Evolutionary conservation across 1,284 basidiomycete species (phyloP).

Genomic region (Ceratobasidium sp.): DNA sequence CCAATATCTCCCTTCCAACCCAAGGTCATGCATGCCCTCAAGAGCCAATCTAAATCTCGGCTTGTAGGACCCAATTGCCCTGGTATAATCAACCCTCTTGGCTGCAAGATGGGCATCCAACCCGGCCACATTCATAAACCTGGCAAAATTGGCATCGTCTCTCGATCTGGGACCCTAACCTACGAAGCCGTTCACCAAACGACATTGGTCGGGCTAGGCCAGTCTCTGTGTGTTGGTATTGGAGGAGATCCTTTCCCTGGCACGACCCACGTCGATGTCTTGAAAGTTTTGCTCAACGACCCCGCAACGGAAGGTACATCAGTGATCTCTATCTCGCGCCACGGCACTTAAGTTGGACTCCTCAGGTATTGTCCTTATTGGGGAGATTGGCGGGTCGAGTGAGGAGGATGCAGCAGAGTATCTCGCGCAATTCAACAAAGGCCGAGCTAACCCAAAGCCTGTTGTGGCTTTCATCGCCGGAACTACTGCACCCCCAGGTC

Average conservation of each 20-base stretch:
- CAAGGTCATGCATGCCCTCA: conserved; percentile 93
- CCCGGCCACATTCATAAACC: conserved; percentile 98
- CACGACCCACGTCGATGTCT: conserved; percentile 94
- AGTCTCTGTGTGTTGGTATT: conserved; percentile 97
- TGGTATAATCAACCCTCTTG: conserved; percentile 95
- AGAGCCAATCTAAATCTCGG: conserved; percentile 93
- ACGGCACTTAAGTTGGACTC: neutral
- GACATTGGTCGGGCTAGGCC: conserved; percentile 94
- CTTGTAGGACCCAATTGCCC: conserved; percentile 99
- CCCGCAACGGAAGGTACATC: conserved; percentile 85
- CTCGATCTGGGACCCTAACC: conserved; percentile 93
- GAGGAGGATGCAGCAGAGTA: conserved; percentile 99
- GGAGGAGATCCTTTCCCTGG: conserved; percentile 99
- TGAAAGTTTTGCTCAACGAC: conserved; percentile 97
- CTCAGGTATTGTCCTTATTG: conserved; percentile 96
- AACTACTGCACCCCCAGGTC: conserved; percentile 95
- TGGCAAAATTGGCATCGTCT: conserved; percentile 97
- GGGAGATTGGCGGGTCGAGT: conserved; percentile 99
- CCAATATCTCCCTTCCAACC: neutral
- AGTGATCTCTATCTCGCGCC: neutral
- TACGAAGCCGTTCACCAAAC: conserved; percentile 96
- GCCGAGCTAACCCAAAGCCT: conserved; percentile 88
- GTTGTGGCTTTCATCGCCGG: conserved; percentile 99
- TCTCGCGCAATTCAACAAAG: conserved; percentile 93
- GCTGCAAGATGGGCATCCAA: conserved; percentile 99